phyloP scores from a whole-genome alignment of 202 grass and related monocot species.

The Elaeis oleifera region DNA sequence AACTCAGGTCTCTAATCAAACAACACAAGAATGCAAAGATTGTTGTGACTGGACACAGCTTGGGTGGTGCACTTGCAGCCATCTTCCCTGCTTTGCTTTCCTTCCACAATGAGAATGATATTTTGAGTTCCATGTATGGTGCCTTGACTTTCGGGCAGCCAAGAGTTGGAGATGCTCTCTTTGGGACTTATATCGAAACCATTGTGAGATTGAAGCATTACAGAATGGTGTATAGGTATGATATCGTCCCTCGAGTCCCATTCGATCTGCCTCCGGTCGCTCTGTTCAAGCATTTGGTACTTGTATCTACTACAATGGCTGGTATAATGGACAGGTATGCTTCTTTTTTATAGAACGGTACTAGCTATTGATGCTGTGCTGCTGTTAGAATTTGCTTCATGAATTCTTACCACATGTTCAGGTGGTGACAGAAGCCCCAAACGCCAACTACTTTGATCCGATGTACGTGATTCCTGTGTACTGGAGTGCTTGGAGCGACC shows the following conservation, averaged over 20 bases:
- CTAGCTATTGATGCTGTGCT: conserved; percentile 3
- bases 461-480: conserved; percentile 36
- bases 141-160: conserved; percentile 48
- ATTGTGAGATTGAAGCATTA: conserved; percentile 48
- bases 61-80: conserved; percentile 16
- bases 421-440: conserved; percentile 33
- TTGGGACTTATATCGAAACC: conserved; percentile 48
- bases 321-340: background rate
- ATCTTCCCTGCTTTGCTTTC: conserved; percentile 11
- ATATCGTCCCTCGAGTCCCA: conserved; percentile 6
- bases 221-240: conserved; percentile 48
- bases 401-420: background rate
- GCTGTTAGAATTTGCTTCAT: background rate
- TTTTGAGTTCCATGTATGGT: conserved; percentile 40
- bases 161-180: conserved; percentile 1
- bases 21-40: conserved; percentile 1
- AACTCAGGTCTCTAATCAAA: background rate
- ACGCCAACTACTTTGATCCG: conserved; percentile 53
- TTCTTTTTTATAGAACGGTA: background rate
- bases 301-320: conserved; percentile 8
- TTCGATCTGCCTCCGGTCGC: background rate
- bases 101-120: background rate
- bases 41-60: conserved; percentile 12
- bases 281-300: conserved; percentile 9
- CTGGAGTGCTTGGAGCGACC: conserved; percentile 27